Conservation (phyloP, 1,284 basidiomycete species). For the Tranzscheliella williamsii region DNA sequence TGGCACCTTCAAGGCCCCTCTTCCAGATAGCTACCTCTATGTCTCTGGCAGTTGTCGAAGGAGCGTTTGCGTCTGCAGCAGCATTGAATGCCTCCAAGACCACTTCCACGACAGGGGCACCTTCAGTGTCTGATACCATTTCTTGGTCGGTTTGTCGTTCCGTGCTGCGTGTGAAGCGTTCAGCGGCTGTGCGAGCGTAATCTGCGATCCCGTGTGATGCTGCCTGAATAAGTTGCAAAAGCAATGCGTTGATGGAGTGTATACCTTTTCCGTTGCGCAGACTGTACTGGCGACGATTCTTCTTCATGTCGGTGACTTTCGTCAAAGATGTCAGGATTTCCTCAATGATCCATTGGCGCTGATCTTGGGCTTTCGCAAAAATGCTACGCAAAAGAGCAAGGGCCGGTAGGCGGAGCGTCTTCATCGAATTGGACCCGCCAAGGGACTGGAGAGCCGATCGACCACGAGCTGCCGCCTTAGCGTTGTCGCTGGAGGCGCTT, state of each 20-base stretch:
- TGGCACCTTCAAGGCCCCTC: constrained; percentile 41
- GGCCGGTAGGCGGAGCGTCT: constrained; percentile 77
- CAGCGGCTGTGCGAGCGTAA: constrained; percentile 16
- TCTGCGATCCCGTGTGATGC: constrained; percentile 61
- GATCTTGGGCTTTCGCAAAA: constrained; percentile 84
- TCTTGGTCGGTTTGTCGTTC: constrained; percentile 2
- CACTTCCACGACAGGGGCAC: constrained; percentile 14
- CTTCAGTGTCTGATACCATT: not conserved
- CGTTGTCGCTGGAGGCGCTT: constrained; percentile 16
- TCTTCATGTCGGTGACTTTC: constrained; percentile 83
- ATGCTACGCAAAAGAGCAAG: constrained; percentile 77
- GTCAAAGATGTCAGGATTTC: constrained; percentile 87
- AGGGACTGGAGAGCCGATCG: constrained; percentile 33
- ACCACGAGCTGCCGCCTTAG: constrained; percentile 21
- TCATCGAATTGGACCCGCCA: constrained; percentile 66
- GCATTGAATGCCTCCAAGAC: constrained; percentile 30
- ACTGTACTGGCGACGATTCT: constrained; percentile 74
- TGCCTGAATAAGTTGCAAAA: constrained; percentile 93
- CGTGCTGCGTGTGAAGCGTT: constrained; percentile 16
- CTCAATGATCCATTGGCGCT: constrained; percentile 92
- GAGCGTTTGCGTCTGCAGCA: constrained; percentile 4
- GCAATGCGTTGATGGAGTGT: constrained; percentile 84
- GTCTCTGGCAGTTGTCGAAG: constrained; percentile 8
- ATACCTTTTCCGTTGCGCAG: constrained; percentile 70
- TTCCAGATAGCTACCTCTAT: constrained; percentile 29